A percentile compares a stretch with the other conserved stretches of the same genome.
These are phyloP conservation scores for Fusarium begoniae DNA, from an alignment of 2,329 filamentous ascomycete genomes.

Conservation along the genomic window DNA sequence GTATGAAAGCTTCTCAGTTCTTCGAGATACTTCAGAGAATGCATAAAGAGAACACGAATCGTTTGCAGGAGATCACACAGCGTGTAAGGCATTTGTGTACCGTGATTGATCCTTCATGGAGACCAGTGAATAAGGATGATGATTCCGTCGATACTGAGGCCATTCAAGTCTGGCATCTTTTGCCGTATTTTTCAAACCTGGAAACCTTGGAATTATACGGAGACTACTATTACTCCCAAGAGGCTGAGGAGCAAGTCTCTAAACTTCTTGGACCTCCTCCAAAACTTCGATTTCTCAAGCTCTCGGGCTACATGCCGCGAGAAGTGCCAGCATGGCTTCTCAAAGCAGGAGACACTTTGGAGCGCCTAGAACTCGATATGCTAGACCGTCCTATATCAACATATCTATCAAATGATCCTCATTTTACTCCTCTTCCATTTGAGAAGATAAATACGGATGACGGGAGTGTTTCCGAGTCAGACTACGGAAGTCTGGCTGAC, in stretches of 20 bases:
- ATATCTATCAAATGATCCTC: accelerated
- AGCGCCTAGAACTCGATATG: slow-evolving; percentile 28
- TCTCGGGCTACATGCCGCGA: slow-evolving; percentile 13
- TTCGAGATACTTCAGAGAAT: background rate
- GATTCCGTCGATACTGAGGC: background rate
- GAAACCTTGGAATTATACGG: slow-evolving; percentile 20
- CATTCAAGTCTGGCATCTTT: slow-evolving; percentile 15
- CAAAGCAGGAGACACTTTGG: background rate
- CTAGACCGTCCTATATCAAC: slow-evolving; percentile 5
- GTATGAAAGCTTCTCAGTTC: background rate
- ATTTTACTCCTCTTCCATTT: background rate
- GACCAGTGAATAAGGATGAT: accelerated
- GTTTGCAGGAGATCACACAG: background rate
- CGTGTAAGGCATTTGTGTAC: slow-evolving; percentile 12
- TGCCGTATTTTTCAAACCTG: slow-evolving; percentile 21
- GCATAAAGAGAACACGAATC: background rate
- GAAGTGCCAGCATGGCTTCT: slow-evolving; percentile 19
- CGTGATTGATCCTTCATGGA: background rate
- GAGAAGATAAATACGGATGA: background rate
- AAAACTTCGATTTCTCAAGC: slow-evolving; percentile 14
- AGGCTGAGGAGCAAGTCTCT: background rate
- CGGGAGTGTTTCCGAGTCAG: background rate
- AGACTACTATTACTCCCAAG: accelerated
- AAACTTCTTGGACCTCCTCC: background rate
- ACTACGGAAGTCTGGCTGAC: background rate